Evolutionary conservation across 345 rosid species (phyloP), one percentile per base, ranked within the genome.

Genomic region (Viola odorata): DNA sequence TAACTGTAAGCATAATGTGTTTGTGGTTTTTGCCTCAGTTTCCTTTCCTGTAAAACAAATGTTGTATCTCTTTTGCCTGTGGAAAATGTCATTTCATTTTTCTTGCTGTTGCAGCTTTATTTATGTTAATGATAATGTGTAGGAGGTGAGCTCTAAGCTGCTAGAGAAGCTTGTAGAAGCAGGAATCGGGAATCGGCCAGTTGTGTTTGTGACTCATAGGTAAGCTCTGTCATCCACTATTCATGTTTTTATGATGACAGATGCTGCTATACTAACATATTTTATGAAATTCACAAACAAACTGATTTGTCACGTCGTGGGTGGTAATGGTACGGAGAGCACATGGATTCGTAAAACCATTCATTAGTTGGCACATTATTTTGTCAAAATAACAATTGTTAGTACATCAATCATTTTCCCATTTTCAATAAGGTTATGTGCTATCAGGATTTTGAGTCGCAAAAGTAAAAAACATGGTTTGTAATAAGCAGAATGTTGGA

Each of bases 131-230:
- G 47, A 77, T 62, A 17, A 69, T 57, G 45, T 68, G 69, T 79
- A 94, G 99, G 99, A 94, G 79, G 99, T 88, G 49, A 86, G 99
- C 78, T 82, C 87, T 72, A 78, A 74, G 85, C 70, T 88, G 48
- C 74, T 94, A 71, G 80, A 75, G 70, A 83, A 87, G 84, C 90
- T 90, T 41, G 82, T 87, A 66, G 76, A 83, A 57, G 99, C 97
- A 11, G 97, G 99, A 71, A 90, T 94, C 72, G 99, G 97, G 65
- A 75, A 73, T 70, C 87, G 87, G 23, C 99, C 99, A 74, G 95
- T 94, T 77, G 97, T 94, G 54, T 94, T 94, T 78, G 96, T 94
- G 73, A 94, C 99, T 72, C 97, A 94, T 80, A 94, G 99, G 97
- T 86, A 37, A 14, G 51, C 9, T 49, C 58, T 58, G 2, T 41